Percentiles rank a stretch among this genome's conserved stretches.
Evolutionary conservation across 306 rosid genomes (phyloP).

Genomic region (Dryas drummondii): DNA sequence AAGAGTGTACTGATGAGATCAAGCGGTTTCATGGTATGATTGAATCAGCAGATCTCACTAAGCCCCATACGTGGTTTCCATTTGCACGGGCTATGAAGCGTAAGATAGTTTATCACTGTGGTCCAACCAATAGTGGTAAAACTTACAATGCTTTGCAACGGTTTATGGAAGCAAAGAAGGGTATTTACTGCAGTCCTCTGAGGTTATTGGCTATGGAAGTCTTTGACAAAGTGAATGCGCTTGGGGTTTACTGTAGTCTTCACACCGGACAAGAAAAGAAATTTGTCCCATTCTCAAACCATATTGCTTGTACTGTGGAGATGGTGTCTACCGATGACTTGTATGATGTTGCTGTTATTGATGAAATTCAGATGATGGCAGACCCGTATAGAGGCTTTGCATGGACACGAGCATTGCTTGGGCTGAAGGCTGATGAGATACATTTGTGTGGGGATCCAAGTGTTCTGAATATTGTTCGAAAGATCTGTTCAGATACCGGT

Average conservation of each 20-base stretch:
- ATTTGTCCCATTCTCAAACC: slow-evolving; percentile 69
- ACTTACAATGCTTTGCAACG: slow-evolving; percentile 87
- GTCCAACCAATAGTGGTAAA: slow-evolving; percentile 96
- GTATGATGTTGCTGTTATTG: slow-evolving; percentile 83
- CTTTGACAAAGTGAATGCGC: slow-evolving; percentile 85
- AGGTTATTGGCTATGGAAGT: slow-evolving; percentile 94
- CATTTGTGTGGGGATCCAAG: slow-evolving; percentile 89
- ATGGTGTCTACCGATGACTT: slow-evolving; percentile 79
- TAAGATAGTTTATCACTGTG: slow-evolving; percentile 86
- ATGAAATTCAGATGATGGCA: slow-evolving; percentile 91
- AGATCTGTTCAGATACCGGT: slow-evolving; percentile 71
- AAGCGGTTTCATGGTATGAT: slow-evolving; percentile 61
- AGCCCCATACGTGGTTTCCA: slow-evolving; percentile 93
- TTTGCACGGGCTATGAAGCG: slow-evolving; percentile 94
- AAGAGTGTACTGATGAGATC: slow-evolving; percentile 70
- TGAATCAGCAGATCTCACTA: slow-evolving; percentile 75
- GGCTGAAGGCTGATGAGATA: slow-evolving; percentile 91
- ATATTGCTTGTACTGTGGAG: slow-evolving; percentile 84
- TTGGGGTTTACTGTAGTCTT: slow-evolving; percentile 80
- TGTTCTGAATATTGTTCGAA: slow-evolving; percentile 65
- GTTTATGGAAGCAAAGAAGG: slow-evolving; percentile 81
- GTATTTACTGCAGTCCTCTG: slow-evolving; percentile 87
- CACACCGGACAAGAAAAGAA: slow-evolving; percentile 87
- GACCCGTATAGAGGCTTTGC: slow-evolving; percentile 75
- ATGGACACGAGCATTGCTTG: slow-evolving; percentile 91